These are phyloP conservation scores for Phytophthora agathidicida DNA, from an alignment of 352 stramenopile species.

Conservation along the genomic window DNA sequence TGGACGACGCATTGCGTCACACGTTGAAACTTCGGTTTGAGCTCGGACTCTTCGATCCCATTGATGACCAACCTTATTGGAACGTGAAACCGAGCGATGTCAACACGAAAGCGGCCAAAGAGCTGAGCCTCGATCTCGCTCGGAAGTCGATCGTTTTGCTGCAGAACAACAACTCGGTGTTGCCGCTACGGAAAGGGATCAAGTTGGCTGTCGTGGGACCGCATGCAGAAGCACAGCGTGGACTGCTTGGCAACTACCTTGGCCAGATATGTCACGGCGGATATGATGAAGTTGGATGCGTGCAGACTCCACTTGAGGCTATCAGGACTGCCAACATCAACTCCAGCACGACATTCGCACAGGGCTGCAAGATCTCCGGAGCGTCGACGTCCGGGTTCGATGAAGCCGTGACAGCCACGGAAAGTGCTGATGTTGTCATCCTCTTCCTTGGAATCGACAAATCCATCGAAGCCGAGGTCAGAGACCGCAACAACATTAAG, in stretches of 20 bases:
- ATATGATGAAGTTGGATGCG: conserved; percentile 50
- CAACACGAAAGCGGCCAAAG: conserved; percentile 53
- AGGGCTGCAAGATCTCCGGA: conserved; percentile 52
- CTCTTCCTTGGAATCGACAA: conserved; percentile 81
- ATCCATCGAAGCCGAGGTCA: conserved; percentile 62
- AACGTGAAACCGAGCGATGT: conserved; percentile 63
- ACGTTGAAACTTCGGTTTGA: conserved; percentile 86
- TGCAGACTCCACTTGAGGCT: conserved; percentile 62
- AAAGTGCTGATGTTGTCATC: conserved; percentile 52
- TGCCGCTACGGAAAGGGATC: conserved; percentile 55
- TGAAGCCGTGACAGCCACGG: conserved; percentile 32
- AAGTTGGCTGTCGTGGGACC: conserved; percentile 75
- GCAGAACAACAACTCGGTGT: conserved; percentile 74
- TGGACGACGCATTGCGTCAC: conserved; percentile 55
- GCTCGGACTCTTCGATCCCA: conserved; percentile 88
- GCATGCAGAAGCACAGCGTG: conserved; percentile 47
- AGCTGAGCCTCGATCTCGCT: conserved; percentile 64
- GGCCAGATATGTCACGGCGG: conserved; percentile 72
- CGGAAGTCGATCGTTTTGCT: conserved; percentile 88
- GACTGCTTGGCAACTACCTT: conserved; percentile 80
- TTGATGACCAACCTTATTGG: conserved; percentile 72
- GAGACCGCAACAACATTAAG: conserved; percentile 63
- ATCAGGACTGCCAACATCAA: conserved; percentile 40
- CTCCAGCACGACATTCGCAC: conserved; percentile 24
- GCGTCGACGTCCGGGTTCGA: conserved; percentile 48